Conservation (phyloP, 2,329 filamentous ascomycete genomes). For the Arthrobotrys iridis region DNA sequence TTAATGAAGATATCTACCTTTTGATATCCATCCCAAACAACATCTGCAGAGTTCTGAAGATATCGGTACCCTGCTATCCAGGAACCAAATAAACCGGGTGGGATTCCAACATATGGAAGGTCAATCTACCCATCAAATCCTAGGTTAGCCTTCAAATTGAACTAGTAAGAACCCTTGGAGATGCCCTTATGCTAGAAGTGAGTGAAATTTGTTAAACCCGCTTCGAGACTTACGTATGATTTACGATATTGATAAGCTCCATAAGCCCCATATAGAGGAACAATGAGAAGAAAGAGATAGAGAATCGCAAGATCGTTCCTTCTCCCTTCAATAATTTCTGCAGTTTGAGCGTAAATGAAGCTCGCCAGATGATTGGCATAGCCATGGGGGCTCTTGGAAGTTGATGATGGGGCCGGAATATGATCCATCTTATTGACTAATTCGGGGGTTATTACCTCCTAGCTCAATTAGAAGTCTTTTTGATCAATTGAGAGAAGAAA, state of each 20-base stretch:
- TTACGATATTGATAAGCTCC: slow-evolving; percentile 49
- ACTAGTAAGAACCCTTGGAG: too few relatives aligned
- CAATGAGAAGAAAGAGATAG: slow-evolving; percentile 14
- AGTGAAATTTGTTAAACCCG: too few relatives aligned
- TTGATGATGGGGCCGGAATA: background rate
- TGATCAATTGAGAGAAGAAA: too few relatives aligned
- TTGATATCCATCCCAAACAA: slow-evolving; percentile 52
- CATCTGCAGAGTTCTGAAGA: slow-evolving; percentile 20
- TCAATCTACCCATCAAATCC: too few relatives aligned
- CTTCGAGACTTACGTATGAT: slow-evolving; percentile 43
- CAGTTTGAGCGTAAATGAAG: background rate
- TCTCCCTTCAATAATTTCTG: slow-evolving; percentile 1
- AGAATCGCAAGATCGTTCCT: background rate
- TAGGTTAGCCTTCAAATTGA: background rate
- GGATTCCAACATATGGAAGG: slow-evolving; percentile 53
- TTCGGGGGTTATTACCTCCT: too few relatives aligned
- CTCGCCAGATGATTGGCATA: background rate
- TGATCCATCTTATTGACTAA: too few relatives aligned
- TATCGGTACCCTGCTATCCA: slow-evolving; percentile 55
- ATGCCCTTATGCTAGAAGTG: background rate
- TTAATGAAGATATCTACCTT: slow-evolving; percentile 20
- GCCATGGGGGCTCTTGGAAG: background rate
- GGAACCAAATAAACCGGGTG: slow-evolving; percentile 46
- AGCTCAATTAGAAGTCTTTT: too few relatives aligned
- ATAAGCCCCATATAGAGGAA: slow-evolving; percentile 49